Base-by-base conservation (phyloP, 805 yeast genomes). In the Metschnikowia aberdeeniae region DNA sequence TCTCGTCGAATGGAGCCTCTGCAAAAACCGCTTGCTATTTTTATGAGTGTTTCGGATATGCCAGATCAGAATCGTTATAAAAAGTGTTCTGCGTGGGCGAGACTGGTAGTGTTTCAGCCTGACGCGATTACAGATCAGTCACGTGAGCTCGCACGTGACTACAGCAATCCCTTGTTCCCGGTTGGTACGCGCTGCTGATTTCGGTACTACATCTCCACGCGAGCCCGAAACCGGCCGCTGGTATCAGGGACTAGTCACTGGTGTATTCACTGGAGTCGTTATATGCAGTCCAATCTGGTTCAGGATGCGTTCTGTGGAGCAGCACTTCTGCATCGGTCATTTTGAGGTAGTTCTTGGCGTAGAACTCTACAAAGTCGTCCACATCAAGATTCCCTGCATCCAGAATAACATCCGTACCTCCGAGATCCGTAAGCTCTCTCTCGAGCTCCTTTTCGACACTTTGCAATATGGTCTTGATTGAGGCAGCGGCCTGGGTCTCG, bases 351-450 rank as follows among this genome's bases (percentile, higher is more conserved):
- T 45, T 43, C 19, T 14, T 34, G 29, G 54, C 54, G 28, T 45
- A 50, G 26, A 42, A 50, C 37, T 50, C 54, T n/a, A 50, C 44
- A 13, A 50, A 50, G 31, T 50, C 54, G 36, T 50, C 54, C 22
- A 50, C 39, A 34, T 50, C 50, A 4, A 50, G 31, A 9, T 43
- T 45, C 5, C 31, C 47, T 7, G 49, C 40, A 29, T 8, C 6
- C n/a, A 22, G 11, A 8, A 8, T 22, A 14, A 22, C 40, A 37
- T 28, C 40, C 40, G 33, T 29, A 28, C 33, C 32, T 27, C 33
- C 33, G 24, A 7, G 4, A 0, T 27, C 40, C 33, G 17, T 19
- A 10, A 36, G 17, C 9, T 36, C 40, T 8, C 5, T 24, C 10
- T 38, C 35, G 20, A 36, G 26, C 19, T 9, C 28, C 4, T n/a